Percentiles rank a stretch among this genome's conserved stretches.
Conservation (phyloP, 2,329 filamentous ascomycete genomes). For the Trichoderma oligosporum region DNA sequence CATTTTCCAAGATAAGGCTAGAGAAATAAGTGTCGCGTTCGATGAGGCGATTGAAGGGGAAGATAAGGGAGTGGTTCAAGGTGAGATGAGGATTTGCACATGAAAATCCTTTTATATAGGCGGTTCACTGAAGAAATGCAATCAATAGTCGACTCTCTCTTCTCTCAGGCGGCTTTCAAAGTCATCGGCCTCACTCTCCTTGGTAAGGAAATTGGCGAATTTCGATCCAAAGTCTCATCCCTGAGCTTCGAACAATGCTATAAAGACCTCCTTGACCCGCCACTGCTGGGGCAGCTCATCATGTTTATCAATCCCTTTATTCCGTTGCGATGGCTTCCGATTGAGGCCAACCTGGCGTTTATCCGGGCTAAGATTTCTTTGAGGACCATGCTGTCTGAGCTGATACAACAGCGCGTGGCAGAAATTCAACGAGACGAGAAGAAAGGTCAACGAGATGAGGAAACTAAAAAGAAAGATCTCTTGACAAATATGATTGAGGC, state of each 20-base stretch:
- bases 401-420: conserved; percentile 8
- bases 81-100: not conserved
- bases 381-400: conserved; percentile 10
- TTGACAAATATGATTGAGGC: conserved; percentile 10
- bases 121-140: not conserved
- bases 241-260: conserved; percentile 18
- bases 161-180: not conserved
- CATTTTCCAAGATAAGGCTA: conserved; percentile 8
- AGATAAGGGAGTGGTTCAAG: not conserved
- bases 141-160: conserved; percentile 1
- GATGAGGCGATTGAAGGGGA: not conserved
- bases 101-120: not conserved
- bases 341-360: conserved; percentile 9
- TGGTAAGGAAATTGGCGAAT: conserved; percentile 4
- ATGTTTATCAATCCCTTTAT: conserved; percentile 8
- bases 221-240: not conserved
- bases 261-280: conserved; percentile 3
- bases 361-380: conserved; percentile 5
- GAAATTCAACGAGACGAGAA: not conserved
- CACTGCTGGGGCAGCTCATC: conserved; percentile 11
- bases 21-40: not conserved
- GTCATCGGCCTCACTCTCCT: conserved; percentile 13
- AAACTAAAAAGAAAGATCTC: not conserved
- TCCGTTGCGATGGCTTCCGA: conserved; percentile 17
- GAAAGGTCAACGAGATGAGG: not conserved